Base-by-base conservation (phyloP, 1,139 yeast genomes). In the Sugiyamaella sp. region DNA sequence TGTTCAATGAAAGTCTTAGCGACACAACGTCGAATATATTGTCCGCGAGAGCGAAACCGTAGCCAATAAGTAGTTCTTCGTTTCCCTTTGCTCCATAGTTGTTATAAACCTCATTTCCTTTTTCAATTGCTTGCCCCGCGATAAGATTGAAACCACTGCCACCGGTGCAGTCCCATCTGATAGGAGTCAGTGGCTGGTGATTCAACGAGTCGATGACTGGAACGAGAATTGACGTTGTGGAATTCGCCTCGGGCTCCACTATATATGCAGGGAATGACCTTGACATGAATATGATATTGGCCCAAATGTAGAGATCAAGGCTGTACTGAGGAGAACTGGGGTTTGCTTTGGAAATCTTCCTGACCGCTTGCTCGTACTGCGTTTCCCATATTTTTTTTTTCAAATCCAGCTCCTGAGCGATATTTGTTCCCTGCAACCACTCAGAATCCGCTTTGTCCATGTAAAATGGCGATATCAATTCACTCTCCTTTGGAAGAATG, bases 81-180 rank as follows among this genome's bases (percentile, higher is more conserved):
- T 90, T 90, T 0, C 95, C 85, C 66, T 89, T 90, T 56, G 84
- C 80, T 1, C 98, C 98, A 68, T 91, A 90, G 68, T 88, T 89
- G 67, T 90, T 89, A 67, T 70, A 85, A 1, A 89, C 62, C 64
- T 89, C 86, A 3, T 66, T 64, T 0, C 81, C 84, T 6, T 60
- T 61, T 1, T 53, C 57, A 2, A 64, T 50, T 0, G 33, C 42
- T 22, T 64, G 63, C 1, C 61, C 59, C 0, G 70, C 52, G 12
- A 68, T 68, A 25, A 71, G 62, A 4, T 63, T 54, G 49, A 72
- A 69, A 2, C 60, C 45, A 8, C 53, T 57, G 1, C 58, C 65
- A 14, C 67, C 65, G 1, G 68, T 63, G 38, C 63, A 66, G 1
- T 66, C 70, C 97, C 97, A 90, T 29, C 76, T 74, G 1, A 89